phyloP scores from a whole-genome alignment of 2,329 filamentous ascomycete genomes.

The Pyrenochaeta sp. region DNA sequence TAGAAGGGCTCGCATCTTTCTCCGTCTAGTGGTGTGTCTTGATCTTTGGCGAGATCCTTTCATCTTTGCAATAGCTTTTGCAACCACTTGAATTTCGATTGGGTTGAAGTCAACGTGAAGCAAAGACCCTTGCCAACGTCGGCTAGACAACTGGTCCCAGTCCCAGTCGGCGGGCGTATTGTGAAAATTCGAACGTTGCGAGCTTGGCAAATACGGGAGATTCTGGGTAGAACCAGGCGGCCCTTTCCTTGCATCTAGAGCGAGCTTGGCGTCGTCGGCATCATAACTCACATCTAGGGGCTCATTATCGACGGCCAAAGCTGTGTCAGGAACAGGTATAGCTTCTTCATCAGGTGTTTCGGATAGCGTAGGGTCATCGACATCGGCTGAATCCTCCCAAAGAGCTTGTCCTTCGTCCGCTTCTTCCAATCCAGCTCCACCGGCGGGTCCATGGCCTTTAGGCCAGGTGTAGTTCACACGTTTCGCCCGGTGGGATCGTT shows the following conservation, averaged over 20 bases:
- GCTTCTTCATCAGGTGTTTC: conserved; percentile 24
- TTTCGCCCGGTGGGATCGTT: conserved; percentile 32
- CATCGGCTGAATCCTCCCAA: conserved; percentile 1
- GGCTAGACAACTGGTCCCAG: conserved; percentile 36
- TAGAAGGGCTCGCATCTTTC: conserved; percentile 33
- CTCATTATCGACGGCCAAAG: conserved; percentile 24
- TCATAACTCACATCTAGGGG: conserved; percentile 31
- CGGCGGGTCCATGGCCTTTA: conserved; percentile 10
- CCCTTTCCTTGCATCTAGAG: conserved; percentile 8
- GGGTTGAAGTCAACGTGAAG: conserved; percentile 47
- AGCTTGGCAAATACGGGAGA: conserved; percentile 38
- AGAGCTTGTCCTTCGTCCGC: conserved; percentile 9
- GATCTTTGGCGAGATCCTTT: conserved; percentile 4
- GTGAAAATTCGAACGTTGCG: conserved; percentile 30
- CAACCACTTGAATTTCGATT: conserved; percentile 35
- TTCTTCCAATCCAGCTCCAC: background rate
- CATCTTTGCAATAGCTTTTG: conserved; percentile 21
- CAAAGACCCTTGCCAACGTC: conserved; percentile 39
- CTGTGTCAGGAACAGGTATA: conserved; percentile 11
- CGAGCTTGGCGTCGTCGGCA: conserved; percentile 30
- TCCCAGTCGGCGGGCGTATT: conserved; percentile 17
- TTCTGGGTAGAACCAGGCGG: background rate
- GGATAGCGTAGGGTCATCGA: conserved; percentile 6
- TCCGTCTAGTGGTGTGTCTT: conserved; percentile 23
- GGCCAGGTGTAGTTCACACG: conserved; percentile 41